Evolutionary conservation across 2,329 filamentous ascomycete species (phyloP).

Genomic region (Aspergillus udagawae): DNA sequence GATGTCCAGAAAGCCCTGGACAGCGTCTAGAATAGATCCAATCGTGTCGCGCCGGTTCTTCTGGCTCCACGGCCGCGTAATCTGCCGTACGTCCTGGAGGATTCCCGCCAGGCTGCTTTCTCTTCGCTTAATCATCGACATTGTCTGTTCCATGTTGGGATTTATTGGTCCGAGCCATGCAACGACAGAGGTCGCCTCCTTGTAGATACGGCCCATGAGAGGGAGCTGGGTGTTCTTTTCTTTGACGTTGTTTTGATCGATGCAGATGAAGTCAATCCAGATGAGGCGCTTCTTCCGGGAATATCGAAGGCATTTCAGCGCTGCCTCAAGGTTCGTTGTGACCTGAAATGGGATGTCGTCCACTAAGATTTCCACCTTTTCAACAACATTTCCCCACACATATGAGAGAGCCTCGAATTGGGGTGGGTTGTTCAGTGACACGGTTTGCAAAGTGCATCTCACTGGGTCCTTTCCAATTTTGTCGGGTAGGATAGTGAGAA

Average conservation of each 20-base stretch:
- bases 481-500: slow-evolving; percentile 1
- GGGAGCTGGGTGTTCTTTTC: slow-evolving; percentile 8
- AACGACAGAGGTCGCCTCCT: not conserved
- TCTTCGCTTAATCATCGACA: not conserved
- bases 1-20: not conserved
- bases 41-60: not conserved
- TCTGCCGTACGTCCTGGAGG: not conserved
- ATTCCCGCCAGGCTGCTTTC: not conserved
- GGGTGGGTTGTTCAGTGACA: slow-evolving; percentile 2
- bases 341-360: not conserved
- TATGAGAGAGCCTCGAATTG: slow-evolving; percentile 7
- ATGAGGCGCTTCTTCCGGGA: not conserved
- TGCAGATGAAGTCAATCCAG: slow-evolving; percentile 5
- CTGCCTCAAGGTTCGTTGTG: not conserved
- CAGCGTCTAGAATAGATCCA: not conserved
- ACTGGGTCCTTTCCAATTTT: not conserved
- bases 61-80: not conserved
- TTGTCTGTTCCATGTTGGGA: slow-evolving; percentile 1
- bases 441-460: slow-evolving; percentile 1
- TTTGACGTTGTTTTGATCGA: not conserved
- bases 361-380: not conserved
- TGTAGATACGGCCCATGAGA: slow-evolving; percentile 6
- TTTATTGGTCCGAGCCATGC: slow-evolving; percentile 1
- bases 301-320: slow-evolving; percentile 1
- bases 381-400: slow-evolving; percentile 2